These are phyloP conservation scores for Amphibolis antarctica DNA, from an alignment of 106 monocot genomes.

Conservation along the genomic window DNA sequence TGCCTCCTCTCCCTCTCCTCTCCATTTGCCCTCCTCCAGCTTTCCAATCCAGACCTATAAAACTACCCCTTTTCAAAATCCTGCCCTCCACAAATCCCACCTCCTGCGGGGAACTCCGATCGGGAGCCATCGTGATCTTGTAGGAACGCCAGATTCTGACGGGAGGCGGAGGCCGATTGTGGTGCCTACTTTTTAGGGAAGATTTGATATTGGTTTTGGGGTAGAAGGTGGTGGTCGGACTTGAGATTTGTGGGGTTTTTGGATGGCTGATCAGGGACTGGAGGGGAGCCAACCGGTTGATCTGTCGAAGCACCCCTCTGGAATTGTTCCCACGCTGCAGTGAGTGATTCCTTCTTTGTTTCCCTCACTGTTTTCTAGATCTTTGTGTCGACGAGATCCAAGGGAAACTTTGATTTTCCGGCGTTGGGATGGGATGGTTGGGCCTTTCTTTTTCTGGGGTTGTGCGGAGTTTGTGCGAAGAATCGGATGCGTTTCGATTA, in stretches of 20 bases:
- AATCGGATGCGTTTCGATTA: too few species aligned
- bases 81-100: not conserved
- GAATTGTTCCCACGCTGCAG: conserved; percentile 65
- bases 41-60: conserved; percentile 8
- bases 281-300: conserved; percentile 69
- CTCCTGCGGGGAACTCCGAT: not conserved
- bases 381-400: not conserved
- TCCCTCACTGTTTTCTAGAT: not conserved
- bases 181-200: not conserved
- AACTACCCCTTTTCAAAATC: conserved; percentile 5
- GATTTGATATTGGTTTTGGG: not conserved
- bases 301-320: conserved; percentile 63
- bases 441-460: too few species aligned
- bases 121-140: not conserved
- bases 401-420: not conserved
- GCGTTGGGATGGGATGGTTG: too few species aligned
- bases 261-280: conserved; percentile 38
- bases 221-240: not conserved
- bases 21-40: not conserved
- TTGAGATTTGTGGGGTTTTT: not conserved
- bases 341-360: conserved; percentile 16
- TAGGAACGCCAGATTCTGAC: not conserved
- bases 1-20: not conserved
- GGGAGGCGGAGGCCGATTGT: not conserved
- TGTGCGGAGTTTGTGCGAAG: too few species aligned